Evolutionary conservation across 2,329 filamentous ascomycete genomes (phyloP).

Genomic region (Knufia petricola): DNA sequence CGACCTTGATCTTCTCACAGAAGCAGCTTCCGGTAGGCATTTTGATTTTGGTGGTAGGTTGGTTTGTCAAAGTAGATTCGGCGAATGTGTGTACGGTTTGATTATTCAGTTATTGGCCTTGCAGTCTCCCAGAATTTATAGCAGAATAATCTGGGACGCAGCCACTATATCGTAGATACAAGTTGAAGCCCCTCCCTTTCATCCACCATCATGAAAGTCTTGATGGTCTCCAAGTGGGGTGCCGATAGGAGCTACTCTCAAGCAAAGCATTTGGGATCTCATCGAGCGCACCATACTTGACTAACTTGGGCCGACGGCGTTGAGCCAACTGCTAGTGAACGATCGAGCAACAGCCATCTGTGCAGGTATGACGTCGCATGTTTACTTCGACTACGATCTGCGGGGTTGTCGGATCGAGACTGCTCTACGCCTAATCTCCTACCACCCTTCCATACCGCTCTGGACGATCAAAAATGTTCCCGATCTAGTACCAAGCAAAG

Average conservation of each 20-base stretch:
- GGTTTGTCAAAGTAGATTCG: neutral
- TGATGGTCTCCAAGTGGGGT: neutral
- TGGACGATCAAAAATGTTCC: too few species aligned
- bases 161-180: neutral
- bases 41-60: conserved; percentile 7
- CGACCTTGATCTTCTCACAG: conserved; percentile 29
- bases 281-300: too few species aligned
- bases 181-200: neutral
- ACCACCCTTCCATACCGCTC: too few species aligned
- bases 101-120: too few species aligned
- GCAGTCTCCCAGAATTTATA: neutral
- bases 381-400: neutral
- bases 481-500: too few species aligned
- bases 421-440: too few species aligned
- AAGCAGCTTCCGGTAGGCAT: conserved; percentile 28
- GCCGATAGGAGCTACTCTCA: neutral
- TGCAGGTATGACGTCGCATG: neutral
- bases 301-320: too few species aligned
- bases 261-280: neutral
- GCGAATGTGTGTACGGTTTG: neutral
- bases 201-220: neutral
- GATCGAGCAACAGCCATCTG: too few species aligned
- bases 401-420: neutral
- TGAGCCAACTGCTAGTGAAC: too few species aligned
- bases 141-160: neutral